Evolutionary conservation across 805 yeast species (phyloP).

Genomic region (Lipomyces lipofer): DNA sequence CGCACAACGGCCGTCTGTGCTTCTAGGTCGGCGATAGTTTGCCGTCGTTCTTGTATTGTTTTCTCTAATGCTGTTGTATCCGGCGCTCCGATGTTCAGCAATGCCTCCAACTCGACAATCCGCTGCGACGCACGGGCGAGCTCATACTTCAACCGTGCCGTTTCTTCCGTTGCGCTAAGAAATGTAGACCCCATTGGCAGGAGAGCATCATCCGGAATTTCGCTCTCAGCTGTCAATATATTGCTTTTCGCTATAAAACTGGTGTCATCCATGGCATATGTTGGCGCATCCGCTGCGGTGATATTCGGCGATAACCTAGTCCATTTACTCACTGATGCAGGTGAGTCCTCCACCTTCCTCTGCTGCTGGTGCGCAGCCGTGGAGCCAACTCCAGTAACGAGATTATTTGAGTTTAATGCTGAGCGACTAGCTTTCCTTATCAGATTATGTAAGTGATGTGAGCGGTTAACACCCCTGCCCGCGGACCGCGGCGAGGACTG

Average conservation of each 20-base stretch:
- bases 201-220: background rate
- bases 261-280: background rate
- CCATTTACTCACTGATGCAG: background rate
- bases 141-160: constrained; percentile 8
- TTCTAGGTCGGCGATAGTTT: constrained; percentile 43
- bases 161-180: constrained; percentile 1
- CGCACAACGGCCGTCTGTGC: constrained; percentile 37
- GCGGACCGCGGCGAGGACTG: constrained; percentile 10
- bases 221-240: background rate
- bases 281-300: constrained; percentile 3
- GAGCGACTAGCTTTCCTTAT: constrained; percentile 17
- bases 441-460: constrained; percentile 18
- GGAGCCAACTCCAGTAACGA: constrained; percentile 12
- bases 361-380: constrained; percentile 12
- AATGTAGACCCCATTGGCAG: background rate
- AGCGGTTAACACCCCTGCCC: constrained; percentile 9
- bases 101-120: constrained; percentile 26
- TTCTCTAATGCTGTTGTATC: constrained; percentile 10
- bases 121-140: constrained; percentile 18
- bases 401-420: constrained; percentile 10
- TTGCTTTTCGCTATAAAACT: too few species aligned
- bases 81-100: constrained; percentile 2
- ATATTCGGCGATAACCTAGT: constrained; percentile 11
- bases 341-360: too few species aligned
- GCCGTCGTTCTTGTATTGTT: constrained; percentile 33